Conservation (phyloP, 108 stramenopile genomes). For the Pelagomonas calceolata region DNA sequence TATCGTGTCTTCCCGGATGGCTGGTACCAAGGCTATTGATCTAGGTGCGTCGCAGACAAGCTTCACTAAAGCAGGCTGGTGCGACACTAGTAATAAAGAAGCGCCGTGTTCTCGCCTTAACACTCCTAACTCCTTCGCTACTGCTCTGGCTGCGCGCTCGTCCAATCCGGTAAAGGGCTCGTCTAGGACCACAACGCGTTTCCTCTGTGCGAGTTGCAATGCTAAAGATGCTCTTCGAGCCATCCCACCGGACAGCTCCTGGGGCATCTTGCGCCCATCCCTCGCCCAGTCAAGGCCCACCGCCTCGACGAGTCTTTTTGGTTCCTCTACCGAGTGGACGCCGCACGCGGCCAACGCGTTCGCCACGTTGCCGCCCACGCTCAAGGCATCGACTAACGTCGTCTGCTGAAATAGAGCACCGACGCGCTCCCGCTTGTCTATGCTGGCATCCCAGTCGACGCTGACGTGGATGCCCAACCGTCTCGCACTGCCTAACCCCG, state of each 20-base stretch:
- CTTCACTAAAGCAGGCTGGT: constrained; percentile 57
- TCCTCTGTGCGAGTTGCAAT: constrained; percentile 61
- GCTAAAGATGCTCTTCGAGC: constrained; percentile 65
- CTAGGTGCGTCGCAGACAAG: constrained; percentile 33
- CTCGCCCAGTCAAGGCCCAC: constrained; percentile 59
- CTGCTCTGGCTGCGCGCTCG: constrained; percentile 38
- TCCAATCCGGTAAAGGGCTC: constrained; percentile 71
- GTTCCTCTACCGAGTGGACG: constrained; percentile 6
- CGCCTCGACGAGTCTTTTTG: constrained; percentile 53
- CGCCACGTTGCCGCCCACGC: constrained; percentile 58
- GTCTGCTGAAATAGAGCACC: constrained; percentile 70
- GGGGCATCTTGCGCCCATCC: constrained; percentile 51
- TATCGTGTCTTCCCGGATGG: no score
- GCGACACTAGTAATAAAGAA: constrained; percentile 55
- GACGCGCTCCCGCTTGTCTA: constrained; percentile 43
- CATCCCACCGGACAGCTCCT: constrained; percentile 65
- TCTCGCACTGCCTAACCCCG: constrained; percentile 29
- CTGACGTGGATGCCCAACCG: constrained; percentile 37
- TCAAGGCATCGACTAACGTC: constrained; percentile 59
- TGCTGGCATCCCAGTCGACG: constrained; percentile 40
- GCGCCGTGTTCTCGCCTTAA: constrained; percentile 43
- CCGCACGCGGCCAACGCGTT: constrained; percentile 34
- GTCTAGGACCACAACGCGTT: constrained; percentile 62
- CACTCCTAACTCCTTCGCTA: constrained; percentile 54
- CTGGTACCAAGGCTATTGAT: not conserved